These are phyloP conservation scores for Xylona heveae DNA, from an alignment of 495 filamentous ascomycete genomes.

Conservation along the genomic window DNA sequence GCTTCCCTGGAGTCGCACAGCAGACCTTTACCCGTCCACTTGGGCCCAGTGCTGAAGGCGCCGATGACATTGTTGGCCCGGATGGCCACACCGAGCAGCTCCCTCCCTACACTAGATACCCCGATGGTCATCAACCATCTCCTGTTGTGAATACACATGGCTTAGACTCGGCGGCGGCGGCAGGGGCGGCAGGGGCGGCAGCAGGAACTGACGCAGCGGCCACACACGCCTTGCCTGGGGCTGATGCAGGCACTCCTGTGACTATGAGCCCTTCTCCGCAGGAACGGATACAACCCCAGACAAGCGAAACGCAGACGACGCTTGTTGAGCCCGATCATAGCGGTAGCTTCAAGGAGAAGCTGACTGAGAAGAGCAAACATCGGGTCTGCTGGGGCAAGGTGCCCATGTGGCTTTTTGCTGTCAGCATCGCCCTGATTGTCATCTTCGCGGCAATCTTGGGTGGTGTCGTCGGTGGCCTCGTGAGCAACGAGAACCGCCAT, in stretches of 20 bases:
- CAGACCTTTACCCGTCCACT: constrained; percentile 45
- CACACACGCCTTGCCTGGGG: not conserved
- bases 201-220: not conserved
- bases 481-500: constrained; percentile 18
- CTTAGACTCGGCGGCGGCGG: constrained; percentile 7
- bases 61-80: constrained; percentile 67
- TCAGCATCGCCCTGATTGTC: constrained; percentile 32
- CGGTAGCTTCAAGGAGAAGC: constrained; percentile 24
- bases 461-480: constrained; percentile 36
- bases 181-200: not conserved
- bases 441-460: constrained; percentile 27
- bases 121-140: constrained; percentile 23
- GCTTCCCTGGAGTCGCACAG: constrained; percentile 43
- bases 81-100: constrained; percentile 80
- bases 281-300: constrained; percentile 23
- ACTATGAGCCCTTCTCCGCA: constrained; percentile 21
- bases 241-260: not conserved
- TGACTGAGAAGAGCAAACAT: constrained; percentile 34
- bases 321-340: constrained; percentile 1
- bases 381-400: constrained; percentile 38
- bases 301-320: constrained; percentile 13
- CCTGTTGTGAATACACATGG: constrained; percentile 7
- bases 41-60: constrained; percentile 66
- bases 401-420: constrained; percentile 36
- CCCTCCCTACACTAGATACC: constrained; percentile 72